Conservation (phyloP, 345 rosid genomes). For the Eucalyptus guilfoylei region DNA sequence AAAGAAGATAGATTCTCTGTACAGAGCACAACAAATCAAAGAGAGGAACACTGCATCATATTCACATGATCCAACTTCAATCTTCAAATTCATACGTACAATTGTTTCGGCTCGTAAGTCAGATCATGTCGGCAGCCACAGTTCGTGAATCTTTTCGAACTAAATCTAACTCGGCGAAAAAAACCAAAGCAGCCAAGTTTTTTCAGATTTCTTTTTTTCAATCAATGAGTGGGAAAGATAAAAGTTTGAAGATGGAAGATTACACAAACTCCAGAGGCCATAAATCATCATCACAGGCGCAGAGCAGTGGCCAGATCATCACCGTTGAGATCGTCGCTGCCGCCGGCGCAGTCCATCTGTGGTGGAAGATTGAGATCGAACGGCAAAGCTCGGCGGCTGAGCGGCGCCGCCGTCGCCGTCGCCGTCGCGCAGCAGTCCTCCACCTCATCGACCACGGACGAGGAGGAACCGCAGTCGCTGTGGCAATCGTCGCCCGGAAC, state of each 20-base stretch:
- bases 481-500: neutral
- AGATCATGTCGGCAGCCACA: neutral
- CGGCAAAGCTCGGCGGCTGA: neutral
- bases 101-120: neutral
- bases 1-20: neutral
- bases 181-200: neutral
- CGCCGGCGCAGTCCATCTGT: neutral
- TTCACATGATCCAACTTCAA: neutral
- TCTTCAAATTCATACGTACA: neutral
- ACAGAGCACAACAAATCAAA: neutral
- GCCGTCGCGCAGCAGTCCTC: neutral
- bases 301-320: slow-evolving; percentile 2
- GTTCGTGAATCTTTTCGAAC: neutral
- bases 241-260: neutral
- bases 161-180: neutral
- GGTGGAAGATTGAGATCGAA: slow-evolving; percentile 16
- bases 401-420: neutral
- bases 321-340: neutral
- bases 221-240: neutral
- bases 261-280: neutral
- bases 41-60: neutral
- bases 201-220: neutral
- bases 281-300: neutral
- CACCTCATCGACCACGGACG: slow-evolving; percentile 2
- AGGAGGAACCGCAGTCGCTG: slow-evolving; percentile 21